Evolutionary conservation across 2,329 filamentous ascomycete genomes (phyloP).

Genomic region (Calonectria hawksworthii): DNA sequence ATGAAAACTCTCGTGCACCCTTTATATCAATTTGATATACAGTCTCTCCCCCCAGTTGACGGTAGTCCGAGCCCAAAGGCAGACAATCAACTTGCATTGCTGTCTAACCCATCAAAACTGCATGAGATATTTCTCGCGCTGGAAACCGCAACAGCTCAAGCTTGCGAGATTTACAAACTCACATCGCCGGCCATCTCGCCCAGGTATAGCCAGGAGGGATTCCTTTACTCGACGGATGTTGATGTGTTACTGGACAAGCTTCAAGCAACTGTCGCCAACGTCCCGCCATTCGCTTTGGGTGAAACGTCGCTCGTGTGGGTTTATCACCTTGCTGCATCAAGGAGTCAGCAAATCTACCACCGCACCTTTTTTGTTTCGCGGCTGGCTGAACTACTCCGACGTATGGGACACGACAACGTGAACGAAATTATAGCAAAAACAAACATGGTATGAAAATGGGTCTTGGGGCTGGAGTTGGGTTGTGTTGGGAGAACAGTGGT

Average conservation of each 20-base stretch:
- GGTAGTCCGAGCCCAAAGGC: not conserved
- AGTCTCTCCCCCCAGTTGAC: not conserved
- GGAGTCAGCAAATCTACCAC: not conserved
- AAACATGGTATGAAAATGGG: not conserved
- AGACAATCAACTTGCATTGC: not conserved
- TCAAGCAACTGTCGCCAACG: not conserved
- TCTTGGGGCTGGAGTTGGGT: not conserved
- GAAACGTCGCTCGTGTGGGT: conserved; percentile 3
- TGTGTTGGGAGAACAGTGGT: not conserved
- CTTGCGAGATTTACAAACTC: not conserved
- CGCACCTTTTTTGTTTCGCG: conserved; percentile 1
- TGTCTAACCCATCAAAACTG: not conserved
- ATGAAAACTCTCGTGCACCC: conserved; percentile 13
- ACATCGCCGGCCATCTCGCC: not conserved
- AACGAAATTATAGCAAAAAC: conserved; percentile 4
- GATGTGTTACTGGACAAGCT: conserved; percentile 1
- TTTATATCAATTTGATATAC: conserved; percentile 5
- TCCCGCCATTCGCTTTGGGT: not conserved
- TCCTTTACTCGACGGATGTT: not conserved
- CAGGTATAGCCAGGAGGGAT: not conserved
- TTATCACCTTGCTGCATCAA: not conserved
- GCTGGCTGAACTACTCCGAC: not conserved
- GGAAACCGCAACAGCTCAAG: not conserved
- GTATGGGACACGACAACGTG: conserved; percentile 3
- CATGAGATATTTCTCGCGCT: not conserved